Percentiles rank a stretch among this genome's conserved stretches.
Conservation (phyloP, 495 filamentous ascomycete species). For the Hyphodiscus hymeniophilus region DNA sequence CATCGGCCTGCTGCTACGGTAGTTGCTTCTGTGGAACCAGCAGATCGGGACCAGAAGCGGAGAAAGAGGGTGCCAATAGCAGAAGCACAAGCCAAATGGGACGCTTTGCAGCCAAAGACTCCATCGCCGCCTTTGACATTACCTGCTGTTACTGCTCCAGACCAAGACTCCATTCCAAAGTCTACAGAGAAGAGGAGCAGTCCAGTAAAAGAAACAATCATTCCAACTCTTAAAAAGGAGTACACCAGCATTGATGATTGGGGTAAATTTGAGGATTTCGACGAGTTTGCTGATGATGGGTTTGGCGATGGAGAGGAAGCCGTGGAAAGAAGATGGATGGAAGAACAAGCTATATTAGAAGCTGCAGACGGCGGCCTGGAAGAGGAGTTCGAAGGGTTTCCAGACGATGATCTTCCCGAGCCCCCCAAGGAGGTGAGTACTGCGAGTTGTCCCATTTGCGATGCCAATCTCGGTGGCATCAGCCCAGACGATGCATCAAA, state of each 20-base stretch:
- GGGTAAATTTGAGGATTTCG: conserved; percentile 60
- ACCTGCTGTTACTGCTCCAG: not conserved
- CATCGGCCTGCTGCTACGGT: conserved; percentile 7
- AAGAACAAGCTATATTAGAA: conserved; percentile 21
- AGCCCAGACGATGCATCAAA: conserved; percentile 48
- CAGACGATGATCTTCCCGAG: conserved; percentile 7
- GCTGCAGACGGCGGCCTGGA: conserved; percentile 29
- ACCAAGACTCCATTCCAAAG: not conserved
- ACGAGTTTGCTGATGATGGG: conserved; percentile 38
- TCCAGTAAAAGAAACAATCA: conserved; percentile 38
- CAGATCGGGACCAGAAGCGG: not conserved
- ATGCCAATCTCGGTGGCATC: conserved; percentile 48
- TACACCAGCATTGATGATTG: conserved; percentile 46
- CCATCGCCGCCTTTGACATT: conserved; percentile 11
- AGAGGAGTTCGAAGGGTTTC: conserved; percentile 26
- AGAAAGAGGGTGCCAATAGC: conserved; percentile 14
- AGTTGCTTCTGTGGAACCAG: conserved; percentile 1
- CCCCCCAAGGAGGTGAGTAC: conserved; percentile 22
- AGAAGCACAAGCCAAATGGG: conserved; percentile 13
- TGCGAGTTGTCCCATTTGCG: conserved; percentile 68
- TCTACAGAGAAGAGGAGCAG: not conserved
- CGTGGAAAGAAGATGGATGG: conserved; percentile 23
- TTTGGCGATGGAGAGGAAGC: conserved; percentile 22
- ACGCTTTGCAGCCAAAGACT: conserved; percentile 17
- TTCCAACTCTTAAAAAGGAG: conserved; percentile 45